Conservation (phyloP, 2,329 filamentous ascomycete species). For the Pseudocercospora musae region DNA sequence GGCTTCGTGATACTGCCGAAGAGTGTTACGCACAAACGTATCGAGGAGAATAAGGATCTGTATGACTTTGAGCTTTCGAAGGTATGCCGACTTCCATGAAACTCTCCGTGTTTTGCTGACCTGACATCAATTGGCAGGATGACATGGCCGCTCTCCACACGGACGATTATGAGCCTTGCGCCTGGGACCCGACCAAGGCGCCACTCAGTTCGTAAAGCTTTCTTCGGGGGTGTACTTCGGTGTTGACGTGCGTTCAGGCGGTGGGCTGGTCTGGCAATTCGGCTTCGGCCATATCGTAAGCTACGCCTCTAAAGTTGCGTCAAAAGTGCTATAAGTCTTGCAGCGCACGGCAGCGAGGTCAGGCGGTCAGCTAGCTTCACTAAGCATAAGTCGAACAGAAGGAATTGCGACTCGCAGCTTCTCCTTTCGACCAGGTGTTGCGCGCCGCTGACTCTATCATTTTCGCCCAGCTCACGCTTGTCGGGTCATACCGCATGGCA, state of each 20-base stretch:
- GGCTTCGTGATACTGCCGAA: constrained; percentile 62
- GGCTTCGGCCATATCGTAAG: constrained; percentile 13
- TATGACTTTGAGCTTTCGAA: constrained; percentile 58
- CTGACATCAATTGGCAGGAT: constrained; percentile 30
- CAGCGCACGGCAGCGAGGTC: not conserved
- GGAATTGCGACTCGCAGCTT: not conserved
- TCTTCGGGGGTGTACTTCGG: not conserved
- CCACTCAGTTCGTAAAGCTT: constrained; percentile 15
- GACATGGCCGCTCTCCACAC: constrained; percentile 58
- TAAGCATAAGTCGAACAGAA: not conserved
- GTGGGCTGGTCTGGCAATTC: constrained; percentile 17
- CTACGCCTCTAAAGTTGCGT: constrained; percentile 10
- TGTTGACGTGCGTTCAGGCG: constrained; percentile 13
- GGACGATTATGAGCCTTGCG: constrained; percentile 54
- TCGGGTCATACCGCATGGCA: not conserved
- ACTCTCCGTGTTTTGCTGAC: not conserved
- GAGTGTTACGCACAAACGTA: constrained; percentile 50
- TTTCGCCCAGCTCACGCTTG: not conserved
- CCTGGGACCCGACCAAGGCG: constrained; percentile 55
- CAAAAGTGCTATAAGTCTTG: not conserved
- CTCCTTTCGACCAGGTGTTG: not conserved
- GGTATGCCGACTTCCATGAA: constrained; percentile 7
- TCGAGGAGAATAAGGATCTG: constrained; percentile 56
- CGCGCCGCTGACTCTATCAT: not conserved
- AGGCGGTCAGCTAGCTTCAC: not conserved